phyloP scores from a whole-genome alignment of 2,329 filamentous ascomycete species.

The Pestalotiopsis sp. region DNA sequence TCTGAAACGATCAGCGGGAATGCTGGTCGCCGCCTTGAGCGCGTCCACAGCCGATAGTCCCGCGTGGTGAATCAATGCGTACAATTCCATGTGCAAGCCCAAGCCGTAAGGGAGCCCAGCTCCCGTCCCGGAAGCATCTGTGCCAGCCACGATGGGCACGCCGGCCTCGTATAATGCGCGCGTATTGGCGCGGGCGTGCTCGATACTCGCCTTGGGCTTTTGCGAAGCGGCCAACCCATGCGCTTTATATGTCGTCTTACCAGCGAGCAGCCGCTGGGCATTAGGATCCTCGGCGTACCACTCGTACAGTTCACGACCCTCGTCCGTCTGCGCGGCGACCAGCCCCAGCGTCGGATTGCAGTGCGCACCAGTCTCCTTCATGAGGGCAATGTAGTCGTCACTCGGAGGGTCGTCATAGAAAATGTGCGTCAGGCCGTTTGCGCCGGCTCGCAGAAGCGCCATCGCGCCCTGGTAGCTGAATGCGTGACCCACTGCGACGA shows the following conservation, averaged over 20 bases:
- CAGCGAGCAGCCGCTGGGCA: background rate
- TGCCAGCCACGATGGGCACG: background rate
- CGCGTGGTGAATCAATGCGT: background rate
- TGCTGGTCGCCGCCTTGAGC: background rate
- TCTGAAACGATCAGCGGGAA: background rate
- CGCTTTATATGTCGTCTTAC: background rate
- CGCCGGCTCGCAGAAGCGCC: constrained; percentile 27
- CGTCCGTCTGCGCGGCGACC: background rate
- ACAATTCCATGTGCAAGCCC: background rate
- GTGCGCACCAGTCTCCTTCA: background rate
- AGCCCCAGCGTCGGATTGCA: constrained; percentile 13
- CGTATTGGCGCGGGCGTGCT: background rate
- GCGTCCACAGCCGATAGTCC: background rate
- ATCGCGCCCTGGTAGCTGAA: constrained; percentile 26
- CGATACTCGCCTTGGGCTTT: background rate
- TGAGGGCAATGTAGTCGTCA: constrained; percentile 19
- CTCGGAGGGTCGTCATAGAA: constrained; percentile 29
- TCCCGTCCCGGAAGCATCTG: background rate
- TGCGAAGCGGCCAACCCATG: background rate
- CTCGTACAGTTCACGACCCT: background rate
- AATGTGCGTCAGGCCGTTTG: constrained; percentile 32
- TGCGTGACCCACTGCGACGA: constrained; percentile 29
- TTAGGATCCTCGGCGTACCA: background rate
- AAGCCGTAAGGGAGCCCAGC: background rate
- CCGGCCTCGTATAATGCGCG: background rate